phyloP scores from a whole-genome alignment of 306 rosid species.

The Clitoria ternatea region DNA sequence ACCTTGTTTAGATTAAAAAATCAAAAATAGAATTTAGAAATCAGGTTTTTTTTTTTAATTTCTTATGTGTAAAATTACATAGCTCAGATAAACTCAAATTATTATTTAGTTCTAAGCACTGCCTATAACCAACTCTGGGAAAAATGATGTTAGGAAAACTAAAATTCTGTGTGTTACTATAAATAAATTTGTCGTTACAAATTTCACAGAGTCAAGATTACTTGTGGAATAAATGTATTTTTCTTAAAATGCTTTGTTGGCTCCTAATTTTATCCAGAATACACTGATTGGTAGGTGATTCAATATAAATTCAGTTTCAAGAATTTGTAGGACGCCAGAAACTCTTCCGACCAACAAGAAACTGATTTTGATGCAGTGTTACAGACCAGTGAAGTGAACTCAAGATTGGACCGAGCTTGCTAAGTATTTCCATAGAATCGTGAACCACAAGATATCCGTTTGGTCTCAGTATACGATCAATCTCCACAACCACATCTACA shows the following conservation, averaged over 20 bases:
- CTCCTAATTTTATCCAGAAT: background rate
- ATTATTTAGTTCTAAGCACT: too few relatives aligned
- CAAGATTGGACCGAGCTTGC: conserved; percentile 56
- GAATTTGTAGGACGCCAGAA: conserved; percentile 69
- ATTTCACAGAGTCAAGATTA: conserved; percentile 10
- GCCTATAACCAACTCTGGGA: too few relatives aligned
- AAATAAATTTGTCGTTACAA: background rate
- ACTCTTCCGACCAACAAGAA: conserved; percentile 69
- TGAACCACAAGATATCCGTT: conserved; percentile 67
- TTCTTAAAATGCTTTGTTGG: background rate
- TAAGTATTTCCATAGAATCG: conserved; percentile 61
- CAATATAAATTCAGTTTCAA: conserved; percentile 13
- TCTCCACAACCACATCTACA: conserved; percentile 57
- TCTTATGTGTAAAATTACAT: too few relatives aligned
- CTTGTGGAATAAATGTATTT: background rate
- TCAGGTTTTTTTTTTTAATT: too few relatives aligned
- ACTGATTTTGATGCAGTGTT: conserved; percentile 43
- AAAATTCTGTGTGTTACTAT: background rate
- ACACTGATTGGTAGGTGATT: background rate
- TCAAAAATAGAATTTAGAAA: too few relatives aligned
- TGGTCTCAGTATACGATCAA: conserved; percentile 88
- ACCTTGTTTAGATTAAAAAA: too few relatives aligned
- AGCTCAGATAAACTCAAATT: too few relatives aligned
- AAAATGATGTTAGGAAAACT: background rate
- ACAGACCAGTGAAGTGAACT: conserved; percentile 81